Evolutionary conservation across 2,329 filamentous ascomycete species (phyloP).

Genomic region (Xylariaceae sp.): DNA sequence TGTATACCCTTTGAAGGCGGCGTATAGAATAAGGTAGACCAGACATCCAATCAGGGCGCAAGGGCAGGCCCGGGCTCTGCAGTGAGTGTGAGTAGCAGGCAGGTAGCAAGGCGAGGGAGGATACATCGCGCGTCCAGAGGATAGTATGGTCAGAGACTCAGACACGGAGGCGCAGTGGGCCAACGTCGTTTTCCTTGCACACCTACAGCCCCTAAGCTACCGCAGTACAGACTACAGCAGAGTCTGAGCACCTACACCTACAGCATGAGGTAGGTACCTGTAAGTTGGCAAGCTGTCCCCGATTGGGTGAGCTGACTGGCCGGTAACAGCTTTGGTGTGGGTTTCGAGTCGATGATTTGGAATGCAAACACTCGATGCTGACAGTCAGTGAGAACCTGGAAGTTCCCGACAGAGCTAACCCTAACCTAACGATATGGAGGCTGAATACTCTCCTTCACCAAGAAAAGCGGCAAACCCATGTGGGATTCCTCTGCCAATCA

Average conservation of each 20-base stretch:
- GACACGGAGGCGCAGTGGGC: constrained; percentile 2
- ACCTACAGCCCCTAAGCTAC: too few species aligned
- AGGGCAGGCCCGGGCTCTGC: neutral
- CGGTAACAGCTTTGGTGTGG: constrained; percentile 9
- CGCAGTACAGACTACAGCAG: too few species aligned
- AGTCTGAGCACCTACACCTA: too few species aligned
- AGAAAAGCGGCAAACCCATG: too few species aligned
- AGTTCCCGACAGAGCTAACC: constrained; percentile 3
- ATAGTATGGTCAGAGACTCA: constrained; percentile 5
- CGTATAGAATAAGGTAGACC: constrained; percentile 10
- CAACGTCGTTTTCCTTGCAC: too few species aligned
- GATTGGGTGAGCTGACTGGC: constrained; percentile 14
- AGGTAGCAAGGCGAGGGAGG: neutral
- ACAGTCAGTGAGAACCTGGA: constrained; percentile 10
- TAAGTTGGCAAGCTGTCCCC: too few species aligned
- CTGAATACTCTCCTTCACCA: too few species aligned
- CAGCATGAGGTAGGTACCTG: too few species aligned
- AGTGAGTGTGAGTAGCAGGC: too few species aligned
- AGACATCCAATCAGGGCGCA: constrained; percentile 9
- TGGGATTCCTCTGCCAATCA: constrained; percentile 11
- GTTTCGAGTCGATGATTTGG: constrained; percentile 15
- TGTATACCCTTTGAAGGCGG: constrained; percentile 4
- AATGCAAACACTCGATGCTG: constrained; percentile 14
- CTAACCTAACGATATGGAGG: constrained; percentile 9
- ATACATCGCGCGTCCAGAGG: neutral